phyloP scores from a whole-genome alignment of 2,329 filamentous ascomycete genomes.

The Pyrenochaeta sp. region DNA sequence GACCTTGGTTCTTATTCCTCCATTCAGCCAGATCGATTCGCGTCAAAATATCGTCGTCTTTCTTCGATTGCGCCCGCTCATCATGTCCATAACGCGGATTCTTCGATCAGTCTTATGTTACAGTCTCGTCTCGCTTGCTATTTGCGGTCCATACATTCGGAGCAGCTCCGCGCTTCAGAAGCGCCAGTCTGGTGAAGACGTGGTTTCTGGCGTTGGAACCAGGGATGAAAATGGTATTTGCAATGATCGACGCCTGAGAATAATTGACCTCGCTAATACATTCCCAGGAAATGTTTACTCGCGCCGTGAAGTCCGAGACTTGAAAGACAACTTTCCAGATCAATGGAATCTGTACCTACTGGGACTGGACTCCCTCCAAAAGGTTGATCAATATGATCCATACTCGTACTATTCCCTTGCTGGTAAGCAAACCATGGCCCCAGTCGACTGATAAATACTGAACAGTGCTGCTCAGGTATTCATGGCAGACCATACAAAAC shows the following conservation, averaged over 20 bases:
- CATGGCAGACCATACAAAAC: slow-evolving; percentile 47
- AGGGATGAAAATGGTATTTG: slow-evolving; percentile 27
- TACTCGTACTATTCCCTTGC: slow-evolving; percentile 81
- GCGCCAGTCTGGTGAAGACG: slow-evolving; percentile 10
- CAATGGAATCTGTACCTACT: slow-evolving; percentile 80
- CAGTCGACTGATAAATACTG: no score
- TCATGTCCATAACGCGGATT: slow-evolving; percentile 12
- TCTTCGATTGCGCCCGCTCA: background rate
- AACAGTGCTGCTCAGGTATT: slow-evolving; percentile 33
- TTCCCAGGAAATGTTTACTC: slow-evolving; percentile 34
- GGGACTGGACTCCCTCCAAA: slow-evolving; percentile 74
- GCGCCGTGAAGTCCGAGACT: slow-evolving; percentile 73
- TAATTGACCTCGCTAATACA: slow-evolving; percentile 5
- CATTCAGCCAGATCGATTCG: slow-evolving; percentile 3
- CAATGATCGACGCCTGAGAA: fast-evolving
- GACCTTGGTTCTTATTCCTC: no score
- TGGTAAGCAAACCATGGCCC: slow-evolving; percentile 64
- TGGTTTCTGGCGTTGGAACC: slow-evolving; percentile 28
- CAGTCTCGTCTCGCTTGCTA: slow-evolving; percentile 9
- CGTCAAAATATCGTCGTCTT: background rate
- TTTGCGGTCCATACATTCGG: slow-evolving; percentile 13
- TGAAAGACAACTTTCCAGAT: slow-evolving; percentile 65
- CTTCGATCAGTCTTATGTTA: slow-evolving; percentile 3
- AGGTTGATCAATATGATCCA: slow-evolving; percentile 65
- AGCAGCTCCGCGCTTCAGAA: background rate